Evolutionary conservation across 148 eudicot species (phyloP).

Genomic region (Polygonum aviculare): DNA sequence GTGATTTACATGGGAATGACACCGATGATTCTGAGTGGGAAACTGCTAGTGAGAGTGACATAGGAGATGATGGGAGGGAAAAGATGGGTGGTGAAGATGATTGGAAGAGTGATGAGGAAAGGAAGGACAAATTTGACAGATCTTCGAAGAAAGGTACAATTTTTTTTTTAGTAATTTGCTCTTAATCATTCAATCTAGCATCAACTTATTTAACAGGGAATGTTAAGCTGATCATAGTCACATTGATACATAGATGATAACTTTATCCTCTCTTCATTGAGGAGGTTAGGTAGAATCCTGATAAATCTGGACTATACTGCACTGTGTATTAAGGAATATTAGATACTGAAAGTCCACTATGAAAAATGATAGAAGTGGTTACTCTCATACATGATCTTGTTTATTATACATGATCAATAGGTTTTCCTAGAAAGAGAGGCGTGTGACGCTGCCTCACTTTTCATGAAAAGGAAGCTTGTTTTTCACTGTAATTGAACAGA

Average conservation of each 20-base stretch:
- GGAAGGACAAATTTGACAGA: slow-evolving; percentile 47
- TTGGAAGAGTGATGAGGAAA: slow-evolving; percentile 60
- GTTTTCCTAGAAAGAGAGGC: background rate
- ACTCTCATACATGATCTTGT: background rate
- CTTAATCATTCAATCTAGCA: background rate
- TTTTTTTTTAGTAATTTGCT: background rate
- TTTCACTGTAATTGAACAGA: background rate
- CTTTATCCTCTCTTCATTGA: background rate
- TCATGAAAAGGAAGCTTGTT: background rate
- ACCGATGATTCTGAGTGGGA: slow-evolving; percentile 99
- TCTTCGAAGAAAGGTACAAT: slow-evolving; percentile 53
- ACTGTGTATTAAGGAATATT: background rate
- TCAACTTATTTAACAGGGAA: background rate
- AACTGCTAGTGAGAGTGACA: slow-evolving; percentile 95
- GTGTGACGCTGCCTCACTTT: background rate
- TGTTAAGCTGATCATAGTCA: background rate
- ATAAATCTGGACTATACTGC: background rate
- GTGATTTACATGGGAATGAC: slow-evolving; percentile 60
- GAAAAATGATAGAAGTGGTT: background rate
- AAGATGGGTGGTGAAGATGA: slow-evolving; percentile 58
- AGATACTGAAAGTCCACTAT: background rate
- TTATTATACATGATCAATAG: background rate
- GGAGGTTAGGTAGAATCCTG: background rate
- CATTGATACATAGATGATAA: background rate
- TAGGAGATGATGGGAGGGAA: slow-evolving; percentile 61